These are phyloP conservation scores for Fusarium hainanense DNA, from an alignment of 2,329 filamentous ascomycete species.

Conservation along the genomic window DNA sequence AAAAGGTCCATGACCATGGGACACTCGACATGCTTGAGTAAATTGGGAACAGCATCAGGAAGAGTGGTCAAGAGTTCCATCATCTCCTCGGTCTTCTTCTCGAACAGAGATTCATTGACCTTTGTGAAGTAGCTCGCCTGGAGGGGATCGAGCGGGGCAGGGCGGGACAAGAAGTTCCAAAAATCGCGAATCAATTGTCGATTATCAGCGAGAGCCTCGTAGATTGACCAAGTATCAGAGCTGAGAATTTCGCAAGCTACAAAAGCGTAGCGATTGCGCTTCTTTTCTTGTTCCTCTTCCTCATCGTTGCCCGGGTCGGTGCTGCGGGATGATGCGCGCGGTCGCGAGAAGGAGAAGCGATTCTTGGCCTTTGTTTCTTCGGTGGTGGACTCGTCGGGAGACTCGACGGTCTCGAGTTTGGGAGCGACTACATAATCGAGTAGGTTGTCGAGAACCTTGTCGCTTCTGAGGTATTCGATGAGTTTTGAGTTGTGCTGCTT, in stretches of 20 bases:
- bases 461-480: constrained; percentile 93
- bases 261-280: constrained; percentile 92
- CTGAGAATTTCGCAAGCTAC: constrained; percentile 93
- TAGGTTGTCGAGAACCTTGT: constrained; percentile 83
- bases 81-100: constrained; percentile 99
- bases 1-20: constrained; percentile 98
- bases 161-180: constrained; percentile 87
- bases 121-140: constrained; percentile 99
- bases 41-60: constrained; percentile 82
- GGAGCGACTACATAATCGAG: constrained; percentile 93
- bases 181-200: constrained; percentile 82
- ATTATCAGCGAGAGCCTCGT: constrained; percentile 90
- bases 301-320: constrained; percentile 61
- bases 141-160: constrained; percentile 88
- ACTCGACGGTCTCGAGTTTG: constrained; percentile 68
- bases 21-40: constrained; percentile 94
- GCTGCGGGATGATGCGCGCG: constrained; percentile 64
- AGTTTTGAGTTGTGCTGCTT: constrained; percentile 99
- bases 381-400: constrained; percentile 62
- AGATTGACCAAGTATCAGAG: constrained; percentile 96
- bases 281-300: constrained; percentile 86
- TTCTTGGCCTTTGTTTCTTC: constrained; percentile 62
- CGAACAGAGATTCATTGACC: constrained; percentile 96
- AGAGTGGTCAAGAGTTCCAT: constrained; percentile 86
- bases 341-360: constrained; percentile 61